These are phyloP conservation scores for Blastocystis sp. DNA, from an alignment of 352 stramenopile genomes.

Conservation along the genomic window DNA sequence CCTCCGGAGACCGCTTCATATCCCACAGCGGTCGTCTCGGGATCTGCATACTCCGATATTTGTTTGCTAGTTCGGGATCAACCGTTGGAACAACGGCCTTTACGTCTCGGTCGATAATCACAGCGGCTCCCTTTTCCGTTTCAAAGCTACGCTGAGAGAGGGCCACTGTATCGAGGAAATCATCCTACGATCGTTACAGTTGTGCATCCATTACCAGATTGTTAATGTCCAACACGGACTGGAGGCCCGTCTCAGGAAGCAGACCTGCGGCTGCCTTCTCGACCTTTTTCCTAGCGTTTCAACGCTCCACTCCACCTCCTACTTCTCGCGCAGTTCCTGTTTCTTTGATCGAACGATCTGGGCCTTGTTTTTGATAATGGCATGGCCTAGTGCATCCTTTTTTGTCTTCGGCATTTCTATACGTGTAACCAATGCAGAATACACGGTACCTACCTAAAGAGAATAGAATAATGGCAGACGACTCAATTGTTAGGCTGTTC, in stretches of 20 bases:
- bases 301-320: background rate
- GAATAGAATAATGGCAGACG: background rate
- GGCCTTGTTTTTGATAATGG: slow-evolving; percentile 37
- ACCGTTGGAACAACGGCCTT: background rate
- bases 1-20: slow-evolving; percentile 78
- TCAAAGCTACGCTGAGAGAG: slow-evolving; percentile 21
- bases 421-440: too few species aligned
- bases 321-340: slow-evolving; percentile 24
- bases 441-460: too few species aligned
- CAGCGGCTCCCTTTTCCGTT: slow-evolving; percentile 9
- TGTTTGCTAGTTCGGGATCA: background rate
- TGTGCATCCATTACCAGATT: background rate
- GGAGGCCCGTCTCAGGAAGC: background rate
- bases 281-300: slow-evolving; percentile 7
- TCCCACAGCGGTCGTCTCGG: slow-evolving; percentile 86
- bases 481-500: too few species aligned
- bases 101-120: slow-evolving; percentile 21
- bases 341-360: background rate
- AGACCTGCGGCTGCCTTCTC: background rate
- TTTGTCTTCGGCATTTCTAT: slow-evolving; percentile 4
- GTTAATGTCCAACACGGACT: slow-evolving; percentile 26
- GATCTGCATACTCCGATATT: slow-evolving; percentile 71
- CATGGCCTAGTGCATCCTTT: background rate
- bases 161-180: slow-evolving; percentile 40
- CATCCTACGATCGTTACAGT: background rate